phyloP scores from a whole-genome alignment of 2,329 filamentous ascomycete genomes.

The Diaporthe ilicicola region DNA sequence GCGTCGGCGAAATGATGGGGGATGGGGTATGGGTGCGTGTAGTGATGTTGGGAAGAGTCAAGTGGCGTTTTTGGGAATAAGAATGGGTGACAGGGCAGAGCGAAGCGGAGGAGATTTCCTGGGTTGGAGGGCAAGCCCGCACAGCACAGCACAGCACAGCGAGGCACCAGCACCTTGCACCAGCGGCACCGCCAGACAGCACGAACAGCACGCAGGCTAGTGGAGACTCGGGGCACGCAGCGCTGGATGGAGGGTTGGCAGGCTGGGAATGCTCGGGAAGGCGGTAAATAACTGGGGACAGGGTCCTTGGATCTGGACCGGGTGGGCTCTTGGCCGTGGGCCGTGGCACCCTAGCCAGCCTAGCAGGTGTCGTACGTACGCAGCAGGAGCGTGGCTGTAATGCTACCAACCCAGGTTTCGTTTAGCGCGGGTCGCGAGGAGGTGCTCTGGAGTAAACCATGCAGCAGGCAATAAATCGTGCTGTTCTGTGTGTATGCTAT shows the following conservation, averaged over 20 bases:
- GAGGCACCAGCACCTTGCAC: background rate
- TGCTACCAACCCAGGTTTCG: constrained; percentile 3
- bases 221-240: constrained; percentile 2
- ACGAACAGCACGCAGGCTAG: constrained; percentile 7
- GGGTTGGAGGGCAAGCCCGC: constrained; percentile 28
- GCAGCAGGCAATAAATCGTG: background rate
- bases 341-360: constrained; percentile 1
- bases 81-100: constrained; percentile 25
- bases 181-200: constrained; percentile 1
- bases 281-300: constrained; percentile 22
- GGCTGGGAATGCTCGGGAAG: constrained; percentile 19
- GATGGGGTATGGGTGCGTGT: background rate
- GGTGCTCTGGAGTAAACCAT: background rate
- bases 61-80: constrained; percentile 27
- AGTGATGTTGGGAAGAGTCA: constrained; percentile 23
- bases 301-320: constrained; percentile 19
- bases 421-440: constrained; percentile 1
- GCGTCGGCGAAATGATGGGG: background rate
- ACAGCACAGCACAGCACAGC: background rate
- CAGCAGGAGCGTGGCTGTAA: constrained; percentile 19
- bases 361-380: constrained; percentile 1
- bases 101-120: constrained; percentile 32
- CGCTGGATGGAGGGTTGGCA: constrained; percentile 7
- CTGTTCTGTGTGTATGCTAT: background rate
- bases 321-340: constrained; percentile 11